Evolutionary conservation across 2,329 filamentous ascomycete species (phyloP).

Genomic region (Penicillium sp.): DNA sequence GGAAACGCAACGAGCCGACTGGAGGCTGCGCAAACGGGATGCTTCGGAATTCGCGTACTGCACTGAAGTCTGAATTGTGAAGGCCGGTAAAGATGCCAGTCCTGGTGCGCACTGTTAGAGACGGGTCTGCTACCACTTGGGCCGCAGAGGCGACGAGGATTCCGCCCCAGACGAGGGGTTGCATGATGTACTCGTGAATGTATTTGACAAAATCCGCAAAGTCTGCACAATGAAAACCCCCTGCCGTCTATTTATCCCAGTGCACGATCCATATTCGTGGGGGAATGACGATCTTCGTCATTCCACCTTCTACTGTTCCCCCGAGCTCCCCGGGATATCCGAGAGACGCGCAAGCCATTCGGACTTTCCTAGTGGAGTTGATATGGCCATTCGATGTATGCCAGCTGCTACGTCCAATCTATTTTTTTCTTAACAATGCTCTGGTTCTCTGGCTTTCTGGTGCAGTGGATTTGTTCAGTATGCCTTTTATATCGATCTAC

Average conservation of each 20-base stretch:
- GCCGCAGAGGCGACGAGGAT: not conserved
- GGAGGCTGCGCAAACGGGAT: conserved; percentile 41
- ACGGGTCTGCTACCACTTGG: conserved; percentile 3
- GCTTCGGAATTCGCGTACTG: conserved; percentile 11
- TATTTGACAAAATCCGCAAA: not conserved
- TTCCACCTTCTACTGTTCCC: not conserved
- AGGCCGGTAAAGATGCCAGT: conserved; percentile 10
- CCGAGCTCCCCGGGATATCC: not conserved
- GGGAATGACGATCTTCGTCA: not conserved
- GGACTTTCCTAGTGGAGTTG: not conserved
- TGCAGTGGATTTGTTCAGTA: too few relatives aligned
- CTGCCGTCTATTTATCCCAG: not conserved
- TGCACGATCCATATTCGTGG: not conserved
- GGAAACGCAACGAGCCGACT: conserved; percentile 33
- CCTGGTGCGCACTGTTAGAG: conserved; percentile 9
- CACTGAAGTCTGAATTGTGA: conserved; percentile 4
- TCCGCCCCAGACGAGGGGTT: not conserved
- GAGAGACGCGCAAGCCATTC: not conserved
- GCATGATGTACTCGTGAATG: not conserved
- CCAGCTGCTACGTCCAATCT: too few relatives aligned
- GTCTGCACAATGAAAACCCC: not conserved
- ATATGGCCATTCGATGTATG: not conserved
- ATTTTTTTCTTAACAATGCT: too few relatives aligned
- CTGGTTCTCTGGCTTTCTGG: too few relatives aligned
- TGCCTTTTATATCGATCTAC: too few relatives aligned